Percentiles rank a stretch among this genome's conserved stretches.
These are phyloP conservation scores for Penicillium daleae DNA, from an alignment of 495 filamentous ascomycete species.

Conservation along the genomic window DNA sequence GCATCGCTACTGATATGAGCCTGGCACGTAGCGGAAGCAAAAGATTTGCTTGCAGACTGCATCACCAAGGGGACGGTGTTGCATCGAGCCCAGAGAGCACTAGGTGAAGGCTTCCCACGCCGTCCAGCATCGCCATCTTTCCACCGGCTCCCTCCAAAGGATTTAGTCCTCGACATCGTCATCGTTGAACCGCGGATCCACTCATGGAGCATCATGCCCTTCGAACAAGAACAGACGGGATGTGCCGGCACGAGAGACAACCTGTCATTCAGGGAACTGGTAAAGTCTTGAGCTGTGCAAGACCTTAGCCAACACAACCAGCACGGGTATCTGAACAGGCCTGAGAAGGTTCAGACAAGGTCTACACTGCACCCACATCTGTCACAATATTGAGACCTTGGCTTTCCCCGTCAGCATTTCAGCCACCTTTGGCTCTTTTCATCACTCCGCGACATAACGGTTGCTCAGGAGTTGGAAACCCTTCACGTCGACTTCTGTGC, in stretches of 20 bases:
- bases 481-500: neutral
- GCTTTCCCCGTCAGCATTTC: neutral
- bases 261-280: neutral
- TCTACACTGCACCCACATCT: neutral
- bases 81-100: neutral
- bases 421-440: neutral
- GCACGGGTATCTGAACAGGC: neutral
- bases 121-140: neutral
- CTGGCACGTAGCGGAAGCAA: neutral
- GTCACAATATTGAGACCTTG: neutral
- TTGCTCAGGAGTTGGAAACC: neutral
- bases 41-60: neutral
- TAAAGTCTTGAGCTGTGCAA: neutral
- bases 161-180: too few relatives aligned
- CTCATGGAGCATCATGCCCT: too few relatives aligned
- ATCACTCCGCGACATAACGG: neutral
- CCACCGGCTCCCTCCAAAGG: neutral
- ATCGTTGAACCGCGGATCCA: too few relatives aligned
- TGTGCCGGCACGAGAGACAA: neutral
- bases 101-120: too few relatives aligned
- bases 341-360: neutral
- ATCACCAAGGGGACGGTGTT: neutral
- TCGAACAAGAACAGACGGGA: neutral
- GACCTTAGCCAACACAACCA: neutral
- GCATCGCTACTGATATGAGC: constrained; percentile 22